Evolutionary conservation across 345 rosid species (phyloP), one percentile per base, ranked within the genome.

Genomic region (Litchi chinensis): DNA sequence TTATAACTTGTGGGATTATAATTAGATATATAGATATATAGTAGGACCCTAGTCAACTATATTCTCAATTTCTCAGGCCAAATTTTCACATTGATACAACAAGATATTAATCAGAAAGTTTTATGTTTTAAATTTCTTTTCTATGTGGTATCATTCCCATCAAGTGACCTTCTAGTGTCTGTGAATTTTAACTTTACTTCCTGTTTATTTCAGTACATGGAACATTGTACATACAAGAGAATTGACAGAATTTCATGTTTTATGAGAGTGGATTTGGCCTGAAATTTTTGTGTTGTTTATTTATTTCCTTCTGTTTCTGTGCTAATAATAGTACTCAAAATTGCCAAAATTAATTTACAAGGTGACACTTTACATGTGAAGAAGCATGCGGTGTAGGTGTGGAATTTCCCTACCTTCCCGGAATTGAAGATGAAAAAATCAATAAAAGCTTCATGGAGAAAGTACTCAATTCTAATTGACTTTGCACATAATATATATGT

Each of bases 1-100:
- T n/a, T 77, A 59, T 79, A 52, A 56, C 7, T 76, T 81, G 66
- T 64, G 70, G 70, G 57, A 80, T 6, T 73, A 52, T 10, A 39
- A 60, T 39, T 6, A 76, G 22, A 70, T 32, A 32, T 32, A 32
- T 32, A 32, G 37, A 32, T 32, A 32, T 32, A 32, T 32, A 3
- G 37, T 32, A 32, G 37, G 37, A 32, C 2, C 37, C 37, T 32
- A 32, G 37, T 32, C 37, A 32, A 32, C 37, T 32, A 32, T 32
- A 32, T 32, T 32, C 37, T 32, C 37, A 32, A 32, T 32, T 32
- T 32, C 37, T 32, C 37, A 32, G 37, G 37, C 37, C 37, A 32
- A 32, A 32, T 32, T 32, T 0, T 3, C 37, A 32, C 37, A 32
- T 32, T 32, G 37, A 32, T 32, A 32, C 37, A 32, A 32, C 3